These are phyloP conservation scores for Tetrapisispora pingtungensis DNA, from an alignment of 805 yeast species.

Conservation along the genomic window DNA sequence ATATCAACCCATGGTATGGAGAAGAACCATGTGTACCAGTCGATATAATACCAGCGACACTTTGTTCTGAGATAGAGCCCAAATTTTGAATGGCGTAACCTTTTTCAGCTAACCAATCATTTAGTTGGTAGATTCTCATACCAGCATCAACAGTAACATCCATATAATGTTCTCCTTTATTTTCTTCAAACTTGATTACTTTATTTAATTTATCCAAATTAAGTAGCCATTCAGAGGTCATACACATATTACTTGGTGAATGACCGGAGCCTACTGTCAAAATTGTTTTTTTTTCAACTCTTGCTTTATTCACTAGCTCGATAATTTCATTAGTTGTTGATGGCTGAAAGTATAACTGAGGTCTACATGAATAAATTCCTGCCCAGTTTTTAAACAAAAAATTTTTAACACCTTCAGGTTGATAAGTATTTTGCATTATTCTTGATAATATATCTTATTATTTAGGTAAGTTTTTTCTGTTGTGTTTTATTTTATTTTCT, in stretches of 20 bases:
- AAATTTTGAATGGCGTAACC: constrained; percentile 80
- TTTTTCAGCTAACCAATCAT: constrained; percentile 48
- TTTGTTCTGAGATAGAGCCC: constrained; percentile 90
- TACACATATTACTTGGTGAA: constrained; percentile 85
- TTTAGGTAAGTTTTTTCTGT: no score
- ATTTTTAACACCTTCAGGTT: constrained; percentile 18
- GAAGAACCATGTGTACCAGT: constrained; percentile 97
- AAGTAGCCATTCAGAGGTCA: constrained; percentile 81
- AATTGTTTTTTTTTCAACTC: constrained; percentile 47
- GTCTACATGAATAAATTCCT: constrained; percentile 68
- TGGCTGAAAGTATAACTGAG: constrained; percentile 77
- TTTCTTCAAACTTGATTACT: constrained; percentile 40
- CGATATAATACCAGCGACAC: constrained; percentile 89
- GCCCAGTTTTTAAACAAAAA: constrained; percentile 61
- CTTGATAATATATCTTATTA: no score
- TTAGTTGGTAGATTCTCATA: constrained; percentile 63
- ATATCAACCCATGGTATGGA: constrained; percentile 81
- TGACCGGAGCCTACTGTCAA: constrained; percentile 90
- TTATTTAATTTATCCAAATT: constrained; percentile 66
- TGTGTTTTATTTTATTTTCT: no score
- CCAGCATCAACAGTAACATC: constrained; percentile 97
- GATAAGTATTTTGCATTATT: neutral
- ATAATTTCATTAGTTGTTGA: constrained; percentile 54
- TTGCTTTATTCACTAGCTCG: constrained; percentile 58
- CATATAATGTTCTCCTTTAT: constrained; percentile 55